Base-by-base conservation (phyloP, 2,329 filamentous ascomycete species). In the Graphium sp. region DNA sequence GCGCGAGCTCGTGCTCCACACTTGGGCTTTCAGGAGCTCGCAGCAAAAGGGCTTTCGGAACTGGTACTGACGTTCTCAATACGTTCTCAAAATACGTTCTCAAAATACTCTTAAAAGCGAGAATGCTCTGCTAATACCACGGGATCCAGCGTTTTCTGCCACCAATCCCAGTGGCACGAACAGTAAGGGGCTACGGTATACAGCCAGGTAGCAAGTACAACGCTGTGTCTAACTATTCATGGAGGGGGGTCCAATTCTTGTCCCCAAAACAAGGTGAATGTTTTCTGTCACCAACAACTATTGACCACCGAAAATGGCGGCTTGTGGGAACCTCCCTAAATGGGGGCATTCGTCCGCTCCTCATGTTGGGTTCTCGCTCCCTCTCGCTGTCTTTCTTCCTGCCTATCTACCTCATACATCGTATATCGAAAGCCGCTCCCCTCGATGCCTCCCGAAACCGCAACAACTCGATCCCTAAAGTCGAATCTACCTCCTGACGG, bases 131-230 rank as follows among this genome's bases (percentile, higher is more conserved):
- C 26, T 28, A n/a, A 13, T 8, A 19, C 26, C 6, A n/a, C 26
- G 18, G 21, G 21, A 19, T 28, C n/a, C 15, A 13, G 26, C 24
- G 15, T 7, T n/a, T 28, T 28, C 26, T 28, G 26, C 26, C 26
- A 8, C 26, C 26, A 26, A 18, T 28, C 21, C 21, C 26, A 19
- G 26, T n/a, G 9, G 16, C 26, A 10, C 26, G 10, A 28, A 19
- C 26, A 19, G 26, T 28, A 13, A 28, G 26, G 26, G 26, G 7
- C 5, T n/a, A 5, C 18, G 26, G 26, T 28, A 28, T 19, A 28
- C 16, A 20, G 26, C 26, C 18, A 26, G 24, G 24, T 26, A 26
- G 16, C 24, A 18, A 26, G 19, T 26, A 28, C 26, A 19, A 12
- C 14, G 14, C 14, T 16, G 14, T 27, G 18, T 27, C 20, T 27